These are phyloP conservation scores for Candida pseudoglaebosa DNA, from an alignment of 805 yeast species.

Conservation along the genomic window DNA sequence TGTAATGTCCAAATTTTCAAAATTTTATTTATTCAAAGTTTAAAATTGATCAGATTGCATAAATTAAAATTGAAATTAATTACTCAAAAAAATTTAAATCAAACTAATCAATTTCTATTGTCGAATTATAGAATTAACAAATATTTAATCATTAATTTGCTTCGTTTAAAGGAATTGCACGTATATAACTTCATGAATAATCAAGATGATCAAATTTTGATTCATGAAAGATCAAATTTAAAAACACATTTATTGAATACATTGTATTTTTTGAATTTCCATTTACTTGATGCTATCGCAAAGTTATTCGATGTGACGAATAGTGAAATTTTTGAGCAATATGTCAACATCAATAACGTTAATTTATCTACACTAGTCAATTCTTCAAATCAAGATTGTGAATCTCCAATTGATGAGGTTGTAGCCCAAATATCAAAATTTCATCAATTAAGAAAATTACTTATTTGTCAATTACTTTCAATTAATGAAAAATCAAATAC, in stretches of 20 bases:
- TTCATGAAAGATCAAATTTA: constrained; percentile 8
- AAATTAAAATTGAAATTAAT: constrained; percentile 21
- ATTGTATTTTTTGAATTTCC: constrained; percentile 25
- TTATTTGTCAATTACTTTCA: constrained; percentile 36
- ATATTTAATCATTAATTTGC: constrained; percentile 27
- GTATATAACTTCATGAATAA: constrained; percentile 18
- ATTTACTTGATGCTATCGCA: constrained; percentile 24
- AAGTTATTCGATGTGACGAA: constrained; percentile 30
- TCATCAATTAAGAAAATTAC: constrained; percentile 33
- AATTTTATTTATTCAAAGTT: constrained; percentile 24
- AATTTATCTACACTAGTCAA: constrained; percentile 15
- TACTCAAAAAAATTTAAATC: constrained; percentile 18
- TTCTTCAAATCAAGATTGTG: constrained; percentile 8
- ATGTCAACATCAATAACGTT: constrained; percentile 35
- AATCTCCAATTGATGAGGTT: constrained; percentile 6
- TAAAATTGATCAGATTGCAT: constrained; percentile 24
- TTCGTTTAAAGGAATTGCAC: constrained; percentile 29
- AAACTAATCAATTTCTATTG: constrained; percentile 27
- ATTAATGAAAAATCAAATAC: constrained; percentile 25
- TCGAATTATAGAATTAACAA: constrained; percentile 35
- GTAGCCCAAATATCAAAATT: constrained; percentile 19
- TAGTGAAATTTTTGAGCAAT: constrained; percentile 37
- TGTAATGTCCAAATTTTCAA: constrained; percentile 24
- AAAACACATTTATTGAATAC: constrained; percentile 20
- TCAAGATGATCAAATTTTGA: not conserved